Evolutionary conservation across 306 rosid species (phyloP).

Genomic region (Dalbergia cultrata): DNA sequence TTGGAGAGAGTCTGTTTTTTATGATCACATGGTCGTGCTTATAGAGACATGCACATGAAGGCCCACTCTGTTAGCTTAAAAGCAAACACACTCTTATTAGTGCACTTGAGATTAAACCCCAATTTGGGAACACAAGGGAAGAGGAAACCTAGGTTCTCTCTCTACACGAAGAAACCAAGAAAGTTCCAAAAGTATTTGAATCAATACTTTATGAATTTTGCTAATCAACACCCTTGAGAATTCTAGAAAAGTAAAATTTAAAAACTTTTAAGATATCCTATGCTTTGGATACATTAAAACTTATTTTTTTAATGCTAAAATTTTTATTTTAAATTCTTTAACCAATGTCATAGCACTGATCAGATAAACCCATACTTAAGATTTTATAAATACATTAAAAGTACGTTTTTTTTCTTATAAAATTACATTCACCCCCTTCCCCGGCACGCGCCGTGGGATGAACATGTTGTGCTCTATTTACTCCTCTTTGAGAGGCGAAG

Average conservation of each 20-base stretch:
- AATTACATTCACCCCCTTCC: no score
- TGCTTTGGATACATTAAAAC: no score
- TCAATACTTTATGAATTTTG: constrained; percentile 9
- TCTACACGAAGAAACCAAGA: background rate
- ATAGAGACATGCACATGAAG: constrained; percentile 72
- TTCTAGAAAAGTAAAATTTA: no score
- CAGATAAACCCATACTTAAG: background rate
- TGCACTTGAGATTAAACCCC: constrained; percentile 81
- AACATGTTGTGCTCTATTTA: no score
- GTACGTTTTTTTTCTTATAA: no score
- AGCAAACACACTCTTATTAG: constrained; percentile 64
- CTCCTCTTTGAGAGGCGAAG: no score
- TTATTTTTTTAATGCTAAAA: no score
- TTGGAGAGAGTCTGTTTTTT: constrained; percentile 46
- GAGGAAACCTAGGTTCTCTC: constrained; percentile 44
- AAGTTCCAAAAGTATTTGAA: constrained; percentile 20
- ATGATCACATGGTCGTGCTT: constrained; percentile 79
- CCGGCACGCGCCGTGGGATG: no score
- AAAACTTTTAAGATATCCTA: no score
- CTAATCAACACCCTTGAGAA: no score
- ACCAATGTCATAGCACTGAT: no score
- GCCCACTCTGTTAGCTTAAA: constrained; percentile 80
- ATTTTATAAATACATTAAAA: background rate
- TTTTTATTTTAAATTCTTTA: no score
- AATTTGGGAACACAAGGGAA: constrained; percentile 70